phyloP scores from a whole-genome alignment of 2,329 filamentous ascomycete genomes.

The Nemania bipapillata region DNA sequence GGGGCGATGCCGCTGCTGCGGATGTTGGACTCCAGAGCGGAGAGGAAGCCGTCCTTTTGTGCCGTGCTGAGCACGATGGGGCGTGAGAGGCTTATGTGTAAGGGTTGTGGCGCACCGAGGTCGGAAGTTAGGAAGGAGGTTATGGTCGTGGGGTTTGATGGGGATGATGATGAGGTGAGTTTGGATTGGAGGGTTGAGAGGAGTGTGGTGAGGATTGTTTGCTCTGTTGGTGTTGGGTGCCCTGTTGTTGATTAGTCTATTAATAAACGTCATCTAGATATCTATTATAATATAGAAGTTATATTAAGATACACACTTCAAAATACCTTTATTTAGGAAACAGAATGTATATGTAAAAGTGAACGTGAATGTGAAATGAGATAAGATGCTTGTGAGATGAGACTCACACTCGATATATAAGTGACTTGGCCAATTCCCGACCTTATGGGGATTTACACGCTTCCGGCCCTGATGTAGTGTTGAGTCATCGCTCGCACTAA shows the following conservation, averaged over 20 bases:
- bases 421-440: slow-evolving; percentile 92
- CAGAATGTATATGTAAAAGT: not conserved
- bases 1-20: slow-evolving; percentile 53
- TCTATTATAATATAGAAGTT: not conserved
- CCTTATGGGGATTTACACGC: slow-evolving; percentile 82
- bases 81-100: slow-evolving; percentile 91
- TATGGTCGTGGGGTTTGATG: slow-evolving; percentile 35
- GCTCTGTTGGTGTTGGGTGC: slow-evolving; percentile 54
- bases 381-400: slow-evolving; percentile 10
- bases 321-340: not conserved
- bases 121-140: slow-evolving; percentile 80
- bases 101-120: slow-evolving; percentile 78
- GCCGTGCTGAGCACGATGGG: slow-evolving; percentile 78
- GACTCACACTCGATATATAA: slow-evolving; percentile 89
- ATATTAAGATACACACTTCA: not conserved
- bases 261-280: not conserved
- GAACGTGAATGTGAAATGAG: not conserved
- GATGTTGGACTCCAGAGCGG: slow-evolving; percentile 58
- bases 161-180: slow-evolving; percentile 41
- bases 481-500: slow-evolving; percentile 83
- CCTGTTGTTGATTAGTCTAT: slow-evolving; percentile 37
- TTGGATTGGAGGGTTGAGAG: slow-evolving; percentile 54
- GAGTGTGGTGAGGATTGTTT: slow-evolving; percentile 59
- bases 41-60: slow-evolving; percentile 75
- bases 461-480: slow-evolving; percentile 85